Base-by-base conservation (phyloP, 176 grass and related monocot genomes). In the Zoysia japonica region DNA sequence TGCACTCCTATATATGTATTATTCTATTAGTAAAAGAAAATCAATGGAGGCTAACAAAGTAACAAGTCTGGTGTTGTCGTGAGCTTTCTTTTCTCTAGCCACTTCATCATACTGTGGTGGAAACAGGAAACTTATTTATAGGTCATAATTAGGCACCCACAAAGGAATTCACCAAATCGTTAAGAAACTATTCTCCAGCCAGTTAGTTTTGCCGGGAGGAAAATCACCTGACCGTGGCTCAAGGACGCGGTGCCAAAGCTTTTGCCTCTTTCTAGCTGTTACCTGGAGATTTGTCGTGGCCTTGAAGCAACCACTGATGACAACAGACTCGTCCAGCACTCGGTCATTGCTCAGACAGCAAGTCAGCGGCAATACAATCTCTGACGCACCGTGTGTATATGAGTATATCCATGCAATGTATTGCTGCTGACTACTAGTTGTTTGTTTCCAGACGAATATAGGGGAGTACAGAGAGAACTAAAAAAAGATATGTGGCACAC, bases 201-300 rank as follows among this genome's bases (percentile, higher is more conserved):
- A 67, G 14, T 40, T 73, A 61, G 60, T 85, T 51, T 82, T 73
- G 20, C 72, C 43, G 14, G 77, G 65, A 63, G 46, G 4, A n/a
- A n/a, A 54, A 78, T 13, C 46, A 86, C n/a, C 45, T 80, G 44
- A 50, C 49, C 8, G 11, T 68, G 44, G 5, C 51, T 68, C 50
- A 70, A 89, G 20, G 83, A 82, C 61, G 46, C 78, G 44, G 51
- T 16, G 68, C 88, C 88, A 86, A 82, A 82, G 78, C 20, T 86
- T 82, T 78, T 74, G 53, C 68, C 8, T 59, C 13, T 28, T 28
- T 28, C 28, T 28, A 28, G 28, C 28, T 28, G 28, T 28, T 28
- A 28, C 28, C 28, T 28, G 28, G 28, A 28, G 28, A 28, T 28
- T 28, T 28, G 28, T 28, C 28, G 28, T 28, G 28, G 28, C 28